A percentile compares a stretch with the other conserved stretches of the same genome.
phyloP scores from a whole-genome alignment of 2,329 filamentous ascomycete species.

The Diplodia intermedia region DNA sequence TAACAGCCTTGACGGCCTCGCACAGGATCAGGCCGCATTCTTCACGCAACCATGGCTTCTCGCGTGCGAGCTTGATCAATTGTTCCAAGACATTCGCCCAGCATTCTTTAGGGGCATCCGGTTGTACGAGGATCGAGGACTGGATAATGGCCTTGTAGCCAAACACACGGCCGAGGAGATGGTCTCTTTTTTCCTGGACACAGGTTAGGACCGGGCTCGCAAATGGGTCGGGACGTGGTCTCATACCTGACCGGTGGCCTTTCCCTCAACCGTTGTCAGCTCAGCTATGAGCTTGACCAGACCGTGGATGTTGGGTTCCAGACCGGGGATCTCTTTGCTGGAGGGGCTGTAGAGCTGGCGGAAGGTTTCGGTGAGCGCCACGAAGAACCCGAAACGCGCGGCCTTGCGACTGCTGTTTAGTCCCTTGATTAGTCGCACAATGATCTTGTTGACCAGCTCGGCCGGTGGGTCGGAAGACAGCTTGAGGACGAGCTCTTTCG shows the following conservation, averaged over 20 bases:
- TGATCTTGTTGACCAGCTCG: slow-evolving; percentile 49
- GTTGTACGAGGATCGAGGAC: slow-evolving; percentile 72
- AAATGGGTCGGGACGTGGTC: not conserved
- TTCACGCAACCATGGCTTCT: slow-evolving; percentile 87
- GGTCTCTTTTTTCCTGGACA: slow-evolving; percentile 82
- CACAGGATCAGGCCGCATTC: slow-evolving; percentile 86
- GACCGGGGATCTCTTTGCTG: slow-evolving; percentile 41
- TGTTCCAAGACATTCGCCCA: slow-evolving; percentile 75
- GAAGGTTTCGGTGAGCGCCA: slow-evolving; percentile 84
- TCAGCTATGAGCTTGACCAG: slow-evolving; percentile 60
- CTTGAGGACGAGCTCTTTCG: slow-evolving; percentile 52
- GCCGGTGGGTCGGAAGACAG: slow-evolving; percentile 50
- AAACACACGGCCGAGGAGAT: slow-evolving; percentile 84
- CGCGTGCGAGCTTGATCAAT: slow-evolving; percentile 75
- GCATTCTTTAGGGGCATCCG: slow-evolving; percentile 59
- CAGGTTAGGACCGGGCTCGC: slow-evolving; percentile 35
- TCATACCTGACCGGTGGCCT: slow-evolving; percentile 61
- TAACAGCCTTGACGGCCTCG: slow-evolving; percentile 67
- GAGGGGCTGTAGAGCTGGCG: slow-evolving; percentile 68
- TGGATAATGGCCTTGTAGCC: slow-evolving; percentile 86
- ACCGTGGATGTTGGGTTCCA: slow-evolving; percentile 50
- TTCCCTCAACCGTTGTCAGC: slow-evolving; percentile 60
- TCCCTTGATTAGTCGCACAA: slow-evolving; percentile 74
- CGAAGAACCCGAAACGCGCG: slow-evolving; percentile 84
- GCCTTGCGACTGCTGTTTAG: slow-evolving; percentile 90